Evolutionary conservation across 2,329 filamentous ascomycete species (phyloP), one percentile per base, ranked within the genome.

Genomic region (Fusarium sp.): DNA sequence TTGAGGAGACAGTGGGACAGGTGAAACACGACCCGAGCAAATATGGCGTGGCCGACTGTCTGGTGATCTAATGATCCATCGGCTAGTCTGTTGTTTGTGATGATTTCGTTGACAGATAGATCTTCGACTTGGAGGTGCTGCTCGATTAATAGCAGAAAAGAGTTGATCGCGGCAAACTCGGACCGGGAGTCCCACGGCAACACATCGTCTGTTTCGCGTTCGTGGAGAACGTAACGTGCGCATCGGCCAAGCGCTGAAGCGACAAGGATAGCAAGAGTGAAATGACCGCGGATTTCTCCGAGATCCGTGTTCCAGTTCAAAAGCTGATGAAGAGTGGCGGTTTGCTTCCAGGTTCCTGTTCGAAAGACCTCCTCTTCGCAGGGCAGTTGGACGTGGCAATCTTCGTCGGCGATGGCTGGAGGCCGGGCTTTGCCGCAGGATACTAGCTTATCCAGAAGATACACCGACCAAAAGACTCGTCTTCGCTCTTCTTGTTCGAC

Each of bases 1-100:
- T 87, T 87, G 9, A 87, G 76, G 0, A 87, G 80, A 61, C 85
- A 87, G 46, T 68, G 55, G 18, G 52, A 65, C 18, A 68, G 46
- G 30, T 68, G 58, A 18, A 65, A 68, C 15, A 68, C 40, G 9
- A 48, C 61, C 1, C 53, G 62, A 9, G 65, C 31, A 39, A 68
- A 68, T 8, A 68, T 62, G 31, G 40, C 27, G 6, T 50, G 65
- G 2, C 62, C 62, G 5, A 54, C 34, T 9, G 34, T 37, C 15
- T 61, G 50, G 11, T 53, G 41, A 31, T 61, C 58, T 9, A 61
- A 3, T 7, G 44, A 39, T 5, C 58, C 58, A 30, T 60, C 47
- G 12, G 54, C 34, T 10, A 57, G 16, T 46, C 15, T 46, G 23
- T 59, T 47, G 13, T 50, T 36, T 18, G 44, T 50, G 7, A 51